Percentiles rank a stretch among this genome's conserved stretches.
phyloP scores from a whole-genome alignment of 1,284 basidiomycete species.

The Omphalotus olearius region DNA sequence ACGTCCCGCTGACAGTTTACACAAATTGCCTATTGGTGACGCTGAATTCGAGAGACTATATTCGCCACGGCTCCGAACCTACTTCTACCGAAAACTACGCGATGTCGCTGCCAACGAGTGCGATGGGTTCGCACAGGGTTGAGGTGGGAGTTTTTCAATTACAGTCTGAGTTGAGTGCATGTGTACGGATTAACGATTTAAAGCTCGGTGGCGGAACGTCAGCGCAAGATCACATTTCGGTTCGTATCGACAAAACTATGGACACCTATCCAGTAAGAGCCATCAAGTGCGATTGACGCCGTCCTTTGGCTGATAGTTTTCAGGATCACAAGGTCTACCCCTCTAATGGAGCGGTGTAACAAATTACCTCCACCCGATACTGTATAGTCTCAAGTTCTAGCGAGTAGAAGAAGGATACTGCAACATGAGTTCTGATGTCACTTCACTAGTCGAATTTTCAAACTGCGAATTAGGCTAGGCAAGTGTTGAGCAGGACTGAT shows the following conservation, averaged over 20 bases:
- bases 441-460: no score
- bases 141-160: neutral
- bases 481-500: no score
- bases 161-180: neutral
- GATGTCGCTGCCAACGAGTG: conserved; percentile 2
- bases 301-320: no score
- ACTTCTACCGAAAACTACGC: neutral
- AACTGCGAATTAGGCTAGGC: no score
- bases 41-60: conserved; percentile 11
- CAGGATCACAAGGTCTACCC: no score
- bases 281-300: no score
- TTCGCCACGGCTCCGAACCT: conserved; percentile 8
- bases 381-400: no score
- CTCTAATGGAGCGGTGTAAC: no score
- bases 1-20: conserved; percentile 5
- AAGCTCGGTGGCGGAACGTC: conserved; percentile 1
- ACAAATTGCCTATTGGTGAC: conserved; percentile 14
- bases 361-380: no score
- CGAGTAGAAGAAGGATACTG: no score
- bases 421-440: no score
- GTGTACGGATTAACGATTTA: neutral
- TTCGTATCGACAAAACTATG: neutral
- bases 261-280: no score
- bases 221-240: neutral
- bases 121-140: neutral